phyloP scores from a whole-genome alignment of 2,329 filamentous ascomycete genomes.

The Apiospora rasikravindrae region DNA sequence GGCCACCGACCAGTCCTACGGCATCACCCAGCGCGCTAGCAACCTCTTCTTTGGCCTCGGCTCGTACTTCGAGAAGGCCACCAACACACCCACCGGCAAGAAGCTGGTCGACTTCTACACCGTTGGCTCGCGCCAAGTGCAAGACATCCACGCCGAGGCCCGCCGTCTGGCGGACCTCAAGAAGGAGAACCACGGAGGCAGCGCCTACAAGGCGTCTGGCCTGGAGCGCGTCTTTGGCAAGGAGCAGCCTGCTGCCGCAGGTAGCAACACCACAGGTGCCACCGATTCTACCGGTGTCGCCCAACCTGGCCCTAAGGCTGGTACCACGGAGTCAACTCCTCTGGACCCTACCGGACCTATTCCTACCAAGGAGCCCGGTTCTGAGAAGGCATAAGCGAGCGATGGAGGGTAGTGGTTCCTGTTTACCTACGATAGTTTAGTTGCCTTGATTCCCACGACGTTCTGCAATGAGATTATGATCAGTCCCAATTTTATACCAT shows the following conservation, averaged over 20 bases:
- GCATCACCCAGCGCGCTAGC: conserved; percentile 75
- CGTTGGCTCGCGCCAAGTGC: conserved; percentile 82
- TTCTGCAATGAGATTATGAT: conserved; percentile 14
- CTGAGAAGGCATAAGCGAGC: conserved; percentile 30
- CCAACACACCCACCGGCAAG: conserved; percentile 84
- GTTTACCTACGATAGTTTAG: conserved; percentile 5
- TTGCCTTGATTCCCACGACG: conserved; percentile 5
- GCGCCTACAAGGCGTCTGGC: conserved; percentile 63
- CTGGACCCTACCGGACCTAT: conserved; percentile 30
- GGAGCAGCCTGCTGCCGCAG: conserved; percentile 42
- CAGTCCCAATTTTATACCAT: not conserved
- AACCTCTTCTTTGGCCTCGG: conserved; percentile 68
- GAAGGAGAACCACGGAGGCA: conserved; percentile 66
- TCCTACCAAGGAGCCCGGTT: conserved; percentile 33
- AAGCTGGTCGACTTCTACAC: conserved; percentile 89
- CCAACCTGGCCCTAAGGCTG: conserved; percentile 32
- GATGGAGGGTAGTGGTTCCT: not conserved
- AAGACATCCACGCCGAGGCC: conserved; percentile 93
- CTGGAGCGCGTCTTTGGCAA: conserved; percentile 64
- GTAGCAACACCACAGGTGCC: conserved; percentile 14
- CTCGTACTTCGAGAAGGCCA: conserved; percentile 95
- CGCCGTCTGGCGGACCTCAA: conserved; percentile 87
- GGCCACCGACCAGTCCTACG: conserved; percentile 83
- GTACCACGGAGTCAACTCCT: conserved; percentile 34
- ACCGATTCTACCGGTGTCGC: conserved; percentile 28